Evolutionary conservation across 2,329 filamentous ascomycete genomes (phyloP), one percentile per base, ranked within the genome.

Genomic region (Diaporthe citri): DNA sequence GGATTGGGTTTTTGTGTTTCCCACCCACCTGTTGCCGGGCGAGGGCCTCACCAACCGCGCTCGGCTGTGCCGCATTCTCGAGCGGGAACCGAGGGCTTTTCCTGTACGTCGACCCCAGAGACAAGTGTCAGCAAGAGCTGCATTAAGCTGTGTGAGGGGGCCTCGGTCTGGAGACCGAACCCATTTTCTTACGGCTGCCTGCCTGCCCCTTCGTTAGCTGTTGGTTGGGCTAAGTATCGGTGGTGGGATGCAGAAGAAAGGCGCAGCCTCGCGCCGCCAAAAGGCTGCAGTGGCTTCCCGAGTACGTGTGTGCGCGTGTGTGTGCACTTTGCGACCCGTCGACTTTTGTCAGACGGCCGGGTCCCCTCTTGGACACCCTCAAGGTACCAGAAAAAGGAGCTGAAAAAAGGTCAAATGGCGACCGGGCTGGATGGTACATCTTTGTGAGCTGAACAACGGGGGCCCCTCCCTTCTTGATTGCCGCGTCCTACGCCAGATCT

Each of bases 401-500:
- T 69, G 64, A 55, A 69, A 41, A 41, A 28, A 39, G 17, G 31
- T 31, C 64, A 36, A 39, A 39, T 25, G 64, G 31, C n/a, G 25
- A 67, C 25, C 41, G 25, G 25, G 7, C 43, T 31, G 39, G 10
- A 36, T 66, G 60, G 9, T 3, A 8, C n/a, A 52, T 67, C 46
- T 67, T 52, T 67, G 64, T 41, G 64, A 69, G 64, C 64, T 67
- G 46, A 52, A 52, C 46, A 39, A 52, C 43, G 64, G 64, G 46
- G 31, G 22, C 22, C 22, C 64, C 64, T 55, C 64, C 46, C 31
- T 55, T 55, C 64, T 55, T 67, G 46, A 52, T 39, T 52, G 64
- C 48, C 48, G 64, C 12, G 34, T 69, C 64, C 64, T 55, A 69
- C 64, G 64, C 64, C 64, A 69, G 36, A 69, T 69, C 64, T 69